Evolutionary conservation across 129 eudicot species (phyloP).

Genomic region (Escallonia herrerae): DNA sequence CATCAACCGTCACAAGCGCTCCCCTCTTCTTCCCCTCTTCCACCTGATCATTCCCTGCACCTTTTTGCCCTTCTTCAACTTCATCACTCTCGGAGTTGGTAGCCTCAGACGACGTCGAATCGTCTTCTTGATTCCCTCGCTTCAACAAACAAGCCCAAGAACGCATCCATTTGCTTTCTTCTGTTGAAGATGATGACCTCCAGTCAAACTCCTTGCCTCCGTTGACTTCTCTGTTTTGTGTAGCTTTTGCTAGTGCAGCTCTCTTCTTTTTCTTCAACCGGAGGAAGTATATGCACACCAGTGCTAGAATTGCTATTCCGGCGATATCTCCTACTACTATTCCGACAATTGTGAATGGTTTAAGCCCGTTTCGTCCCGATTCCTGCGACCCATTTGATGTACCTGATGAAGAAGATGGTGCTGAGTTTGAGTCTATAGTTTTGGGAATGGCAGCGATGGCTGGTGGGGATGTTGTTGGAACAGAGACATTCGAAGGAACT

Average conservation of each 20-base stretch:
- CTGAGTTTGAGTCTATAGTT: slow-evolving; percentile 32
- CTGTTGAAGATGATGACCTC: slow-evolving; percentile 6
- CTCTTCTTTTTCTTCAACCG: slow-evolving; percentile 28
- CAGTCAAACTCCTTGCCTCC: slow-evolving; percentile 27
- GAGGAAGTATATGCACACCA: slow-evolving; percentile 37
- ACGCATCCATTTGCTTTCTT: background rate
- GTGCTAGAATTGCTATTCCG: slow-evolving; percentile 40
- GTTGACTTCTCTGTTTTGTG: slow-evolving; percentile 17
- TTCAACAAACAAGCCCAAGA: slow-evolving; percentile 63
- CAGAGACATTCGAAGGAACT: slow-evolving; percentile 35
- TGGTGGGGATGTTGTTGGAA: slow-evolving; percentile 57
- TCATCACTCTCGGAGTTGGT: slow-evolving; percentile 34
- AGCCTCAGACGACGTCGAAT: slow-evolving; percentile 21
- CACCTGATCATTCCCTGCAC: slow-evolving; percentile 1
- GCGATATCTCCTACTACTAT: slow-evolving; percentile 73
- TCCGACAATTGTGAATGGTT: slow-evolving; percentile 40
- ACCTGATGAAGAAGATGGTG: slow-evolving; percentile 18
- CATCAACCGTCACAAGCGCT: slow-evolving; percentile 75
- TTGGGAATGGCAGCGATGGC: slow-evolving; percentile 96
- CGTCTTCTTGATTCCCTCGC: slow-evolving; percentile 22
- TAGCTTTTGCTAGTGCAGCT: background rate
- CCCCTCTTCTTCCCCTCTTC: slow-evolving; percentile 29
- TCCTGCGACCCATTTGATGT: slow-evolving; percentile 3
- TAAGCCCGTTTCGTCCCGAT: slow-evolving; percentile 12
- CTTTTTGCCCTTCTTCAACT: slow-evolving; percentile 13